Evolutionary conservation across 2,329 filamentous ascomycete species (phyloP), one percentile per base, ranked within the genome.

Genomic region (Macrophomina tecta): DNA sequence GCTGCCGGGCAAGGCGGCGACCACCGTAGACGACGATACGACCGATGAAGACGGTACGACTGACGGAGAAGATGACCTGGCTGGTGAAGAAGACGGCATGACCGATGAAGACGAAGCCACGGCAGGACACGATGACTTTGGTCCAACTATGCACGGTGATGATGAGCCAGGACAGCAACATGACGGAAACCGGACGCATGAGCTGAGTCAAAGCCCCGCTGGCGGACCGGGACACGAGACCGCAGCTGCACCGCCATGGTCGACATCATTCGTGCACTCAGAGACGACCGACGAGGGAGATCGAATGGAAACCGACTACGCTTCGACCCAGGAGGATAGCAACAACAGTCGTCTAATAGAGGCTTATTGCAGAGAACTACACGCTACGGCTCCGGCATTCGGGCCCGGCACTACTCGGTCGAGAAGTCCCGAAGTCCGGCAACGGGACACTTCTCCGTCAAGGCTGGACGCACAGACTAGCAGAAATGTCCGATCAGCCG

Each of bases 41-140:
- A 52, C 28, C 49, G 49, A 52, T 34, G 49, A 52, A 32, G 28
- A 34, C 51, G 51, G 32, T 53, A 53, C 12, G 51, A 53, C 30
- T n/a, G 30, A 53, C 5, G 51, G 32, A 53, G 51, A 53, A 53
- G 32, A 53, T 6, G 5, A 53, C 32, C 8, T 32, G 49, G 14
- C 49, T 34, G 49, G 30, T 52, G 49, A 52, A 52, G 49, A 52
- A 9, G 51, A 53, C 30, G 30, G 8, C 1, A 53, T 18, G 51
- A 36, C 51, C 36, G 28, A 53, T 4, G 0, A 36, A 53, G 30
- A 36, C 51, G 51, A 53, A 32, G 32, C 51, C 30, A 53, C 51
- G 51, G 51, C 51, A 1, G 51, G 16, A 36, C 14, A 53, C 51
- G 30, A 23, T 36, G 51, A 53, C 51, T 2, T 18, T 30, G 14